Base-by-base conservation (phyloP, 2,329 filamentous ascomycete species). In the Botrytis paeoniae region DNA sequence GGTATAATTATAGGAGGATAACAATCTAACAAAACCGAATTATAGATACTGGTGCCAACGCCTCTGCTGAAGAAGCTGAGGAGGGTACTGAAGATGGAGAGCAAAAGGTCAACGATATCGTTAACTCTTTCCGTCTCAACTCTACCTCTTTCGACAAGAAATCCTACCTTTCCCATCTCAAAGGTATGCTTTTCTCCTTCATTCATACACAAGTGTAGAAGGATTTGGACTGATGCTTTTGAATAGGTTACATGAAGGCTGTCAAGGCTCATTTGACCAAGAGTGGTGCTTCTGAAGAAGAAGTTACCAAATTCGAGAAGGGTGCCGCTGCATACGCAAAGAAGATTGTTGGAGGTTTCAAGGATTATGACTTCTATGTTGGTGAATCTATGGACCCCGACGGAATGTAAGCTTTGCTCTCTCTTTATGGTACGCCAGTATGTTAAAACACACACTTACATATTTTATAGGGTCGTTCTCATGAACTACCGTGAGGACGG, bases 401-500 rank as follows among this genome's bases (percentile, higher is more conserved):
- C 81, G 95, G 92, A 87, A 97, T 98, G 96, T 96, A 86, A 81
- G 92, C 89, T 72, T 74, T 37, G 4, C 25, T 29, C 20, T 43
- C 14, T 61, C 43, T 61, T 65, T 32, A 20, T 57, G 3, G 2
- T 10, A 22, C 69, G 6, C 35, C n/a, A 73, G 71, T 59, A 14
- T 12, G 62, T 35, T 18, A 73, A 60, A 74, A 68, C 32, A 64
- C 16, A 66, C 32, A 29, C 60, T 72, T 32, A 60, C 72, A 43
- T 60, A 29, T 3, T 69, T 39, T 5, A 43, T 76, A 95, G 93
- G 90, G 87, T 97, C 80, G 87, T 95, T 78, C 93, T 98, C 78
- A 92, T 98, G 82, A 97, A 98, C 89, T 99, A 97, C 90, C 95
- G 96, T 80, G 95, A 97, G 84, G 96, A 98, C 80, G 96, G 96